Conservation (phyloP, 2,329 filamentous ascomycete genomes). For the Aspergillus ibericus region DNA sequence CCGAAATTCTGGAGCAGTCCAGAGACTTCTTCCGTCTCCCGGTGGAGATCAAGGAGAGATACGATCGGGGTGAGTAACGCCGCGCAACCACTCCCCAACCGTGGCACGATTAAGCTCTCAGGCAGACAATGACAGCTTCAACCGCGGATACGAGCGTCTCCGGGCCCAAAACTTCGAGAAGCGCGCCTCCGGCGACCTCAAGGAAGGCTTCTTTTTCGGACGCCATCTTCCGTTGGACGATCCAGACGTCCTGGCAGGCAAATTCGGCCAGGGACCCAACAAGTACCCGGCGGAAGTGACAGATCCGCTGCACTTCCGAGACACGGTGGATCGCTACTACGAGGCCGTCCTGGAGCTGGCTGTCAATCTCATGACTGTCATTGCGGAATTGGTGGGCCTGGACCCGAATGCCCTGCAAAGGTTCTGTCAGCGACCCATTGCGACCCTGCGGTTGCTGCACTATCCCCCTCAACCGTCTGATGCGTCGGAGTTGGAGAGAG, state of each 20-base stretch:
- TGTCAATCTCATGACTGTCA: slow-evolving; percentile 16
- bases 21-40: slow-evolving; percentile 51
- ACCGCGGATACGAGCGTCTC: slow-evolving; percentile 29
- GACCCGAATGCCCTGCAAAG: slow-evolving; percentile 17
- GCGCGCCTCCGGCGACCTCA: slow-evolving; percentile 25
- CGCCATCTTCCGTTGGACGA: slow-evolving; percentile 21
- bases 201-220: slow-evolving; percentile 32
- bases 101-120: neutral
- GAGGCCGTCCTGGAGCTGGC: slow-evolving; percentile 16
- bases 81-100: neutral
- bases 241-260: slow-evolving; percentile 17
- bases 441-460: slow-evolving; percentile 25
- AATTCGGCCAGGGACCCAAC: slow-evolving; percentile 28
- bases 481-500: slow-evolving; percentile 20
- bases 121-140: neutral
- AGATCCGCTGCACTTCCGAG: slow-evolving; percentile 10
- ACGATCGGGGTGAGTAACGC: slow-evolving; percentile 17
- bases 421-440: slow-evolving; percentile 26
- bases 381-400: slow-evolving; percentile 21
- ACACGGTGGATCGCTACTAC: slow-evolving; percentile 12
- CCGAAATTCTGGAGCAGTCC: slow-evolving; percentile 43
- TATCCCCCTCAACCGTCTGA: slow-evolving; percentile 27
- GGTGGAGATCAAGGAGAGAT: slow-evolving; percentile 23
- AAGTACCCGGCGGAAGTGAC: slow-evolving; percentile 9
- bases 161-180: slow-evolving; percentile 29